Percentiles rank a stretch among this genome's conserved stretches.
phyloP scores from a whole-genome alignment of 108 stramenopile genomes.

The Bacterosira constricta region DNA sequence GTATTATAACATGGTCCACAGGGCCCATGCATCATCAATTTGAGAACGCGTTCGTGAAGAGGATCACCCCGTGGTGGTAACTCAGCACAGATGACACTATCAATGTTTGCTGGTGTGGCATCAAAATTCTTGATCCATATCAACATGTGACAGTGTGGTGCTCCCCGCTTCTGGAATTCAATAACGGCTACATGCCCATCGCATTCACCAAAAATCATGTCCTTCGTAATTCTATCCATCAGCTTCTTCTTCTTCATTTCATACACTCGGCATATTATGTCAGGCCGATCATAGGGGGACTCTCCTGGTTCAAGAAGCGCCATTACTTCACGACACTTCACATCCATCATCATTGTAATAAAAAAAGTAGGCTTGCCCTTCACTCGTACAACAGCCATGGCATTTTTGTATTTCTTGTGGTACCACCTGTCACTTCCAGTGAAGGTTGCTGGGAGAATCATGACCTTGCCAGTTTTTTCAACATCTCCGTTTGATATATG shows the following conservation, averaged over 20 bases:
- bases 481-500: not conserved
- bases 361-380: constrained; percentile 29
- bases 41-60: not conserved
- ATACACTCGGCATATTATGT: constrained; percentile 21
- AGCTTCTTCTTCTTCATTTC: not conserved
- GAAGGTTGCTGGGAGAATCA: not conserved
- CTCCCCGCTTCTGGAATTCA: constrained; percentile 22
- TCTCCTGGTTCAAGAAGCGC: constrained; percentile 11
- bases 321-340: constrained; percentile 26
- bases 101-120: constrained; percentile 12
- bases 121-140: constrained; percentile 9
- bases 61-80: constrained; percentile 25
- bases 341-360: constrained; percentile 24
- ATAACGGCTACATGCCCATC: not conserved
- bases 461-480: constrained; percentile 2
- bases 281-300: constrained; percentile 29
- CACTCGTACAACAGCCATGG: constrained; percentile 18
- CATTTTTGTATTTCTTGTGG: constrained; percentile 9
- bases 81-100: constrained; percentile 21
- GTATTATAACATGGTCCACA: not conserved
- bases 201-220: constrained; percentile 11
- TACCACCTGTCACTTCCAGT: constrained; percentile 4
- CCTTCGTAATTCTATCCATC: not conserved
- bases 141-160: constrained; percentile 7
- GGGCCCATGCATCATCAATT: constrained; percentile 10